Evolutionary conservation across 768 basidiomycete species (phyloP), one percentile per base, ranked within the genome.

Genomic region (Tricholoma hemisulphureum): DNA sequence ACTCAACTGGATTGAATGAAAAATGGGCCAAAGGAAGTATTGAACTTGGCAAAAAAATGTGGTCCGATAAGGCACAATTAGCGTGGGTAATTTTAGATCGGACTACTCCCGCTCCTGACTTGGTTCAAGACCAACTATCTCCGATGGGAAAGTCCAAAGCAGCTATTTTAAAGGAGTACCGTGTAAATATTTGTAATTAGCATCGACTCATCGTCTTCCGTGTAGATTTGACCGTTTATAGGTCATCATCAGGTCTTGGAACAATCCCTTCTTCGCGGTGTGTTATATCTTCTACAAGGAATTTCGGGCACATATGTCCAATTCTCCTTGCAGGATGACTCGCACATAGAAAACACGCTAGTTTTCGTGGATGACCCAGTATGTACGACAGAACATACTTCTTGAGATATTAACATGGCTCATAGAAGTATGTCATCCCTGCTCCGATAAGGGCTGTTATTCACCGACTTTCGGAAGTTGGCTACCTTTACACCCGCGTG

Each of bases 261-360:
- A 71, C 70, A 78, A 35, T 68, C 85, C 7, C 82, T 99, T 32
- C 77, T 98, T 16, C 87, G 96, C 29, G 97, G 98, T 72, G 87
- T 91, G 0, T 75, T 98, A 41, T 98, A 96, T 72, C 77, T 98
- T 24, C 77, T 98, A 43, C 97, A 99, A 77, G 97, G 97, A 9
- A 98, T 99, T 61, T 95, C 97, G 20, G 97, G 97, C 2, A 92
- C 90, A 74, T 88, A 91, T 71, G 81, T 97, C 6, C 86, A 83
- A n/a, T 91, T 98, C 65, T 79, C 84, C 7, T 67, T 75, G n/a
- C 77, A 82, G 7, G 78, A 80, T 31, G 79, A 80, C 58, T 66
- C 79, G 54, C 72, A 80, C 51, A 67, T 79, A 53, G 82, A 83
- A 61, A 83, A 82, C 65, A 82, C 75, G 50, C 78, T 94, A 41